Evolutionary conservation across 257 asterid genomes (phyloP).

Genomic region (Ballota nigra): DNA sequence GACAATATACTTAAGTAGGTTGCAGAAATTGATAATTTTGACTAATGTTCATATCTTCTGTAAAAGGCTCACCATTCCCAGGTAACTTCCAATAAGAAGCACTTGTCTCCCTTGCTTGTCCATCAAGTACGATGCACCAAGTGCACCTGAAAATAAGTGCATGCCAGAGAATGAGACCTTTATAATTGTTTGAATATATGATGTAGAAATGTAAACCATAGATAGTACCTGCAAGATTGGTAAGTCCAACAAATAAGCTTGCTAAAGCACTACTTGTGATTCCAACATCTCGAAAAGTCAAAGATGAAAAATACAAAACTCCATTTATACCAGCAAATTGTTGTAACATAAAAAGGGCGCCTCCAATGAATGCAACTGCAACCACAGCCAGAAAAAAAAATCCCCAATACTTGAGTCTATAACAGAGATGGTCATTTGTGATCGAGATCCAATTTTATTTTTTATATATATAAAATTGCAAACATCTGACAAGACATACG

Average conservation of each 20-base stretch:
- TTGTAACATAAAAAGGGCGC: slow-evolving; percentile 73
- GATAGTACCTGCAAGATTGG: slow-evolving; percentile 70
- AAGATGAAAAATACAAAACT: slow-evolving; percentile 81
- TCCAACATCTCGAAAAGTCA: slow-evolving; percentile 80
- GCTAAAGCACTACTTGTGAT: slow-evolving; percentile 70
- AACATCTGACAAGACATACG: not conserved
- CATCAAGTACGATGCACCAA: slow-evolving; percentile 71
- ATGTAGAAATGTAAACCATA: not conserved
- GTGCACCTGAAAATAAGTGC: slow-evolving; percentile 56
- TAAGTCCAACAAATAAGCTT: slow-evolving; percentile 66
- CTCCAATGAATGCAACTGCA: slow-evolving; percentile 86
- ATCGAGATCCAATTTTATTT: not conserved
- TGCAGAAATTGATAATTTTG: not conserved
- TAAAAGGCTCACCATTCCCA: slow-evolving; percentile 68
- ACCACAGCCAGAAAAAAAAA: slow-evolving; percentile 20
- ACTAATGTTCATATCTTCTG: not conserved
- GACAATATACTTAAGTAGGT: not conserved
- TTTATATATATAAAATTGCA: not conserved
- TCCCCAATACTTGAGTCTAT: slow-evolving; percentile 13
- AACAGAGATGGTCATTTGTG: not conserved
- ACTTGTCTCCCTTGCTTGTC: slow-evolving; percentile 77
- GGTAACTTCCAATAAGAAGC: slow-evolving; percentile 76
- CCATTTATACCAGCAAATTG: slow-evolving; percentile 90
- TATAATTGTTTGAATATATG: not conserved
- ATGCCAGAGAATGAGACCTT: slow-evolving; percentile 7